phyloP scores from a whole-genome alignment of 1,139 yeast genomes.

The Candida sojae region DNA sequence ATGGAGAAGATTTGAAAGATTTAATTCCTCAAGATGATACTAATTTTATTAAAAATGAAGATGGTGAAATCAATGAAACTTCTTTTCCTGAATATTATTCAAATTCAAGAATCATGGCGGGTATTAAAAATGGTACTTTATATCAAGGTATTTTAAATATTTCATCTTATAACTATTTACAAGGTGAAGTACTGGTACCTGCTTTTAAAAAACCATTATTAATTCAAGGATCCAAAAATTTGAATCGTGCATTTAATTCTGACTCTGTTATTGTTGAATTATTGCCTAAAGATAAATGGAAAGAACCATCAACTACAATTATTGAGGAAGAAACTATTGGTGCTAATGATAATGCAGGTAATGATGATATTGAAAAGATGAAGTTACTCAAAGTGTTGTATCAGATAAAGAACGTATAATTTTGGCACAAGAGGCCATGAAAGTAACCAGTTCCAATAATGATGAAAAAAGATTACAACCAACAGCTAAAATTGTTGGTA shows the following conservation, averaged over 20 bases:
- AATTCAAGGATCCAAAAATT: slow-evolving; percentile 76
- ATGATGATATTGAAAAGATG: slow-evolving; percentile 38
- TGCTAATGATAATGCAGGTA: slow-evolving; percentile 63
- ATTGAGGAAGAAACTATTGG: slow-evolving; percentile 72
- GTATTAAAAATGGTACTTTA: slow-evolving; percentile 81
- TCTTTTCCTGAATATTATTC: slow-evolving; percentile 79
- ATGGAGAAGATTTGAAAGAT: slow-evolving; percentile 78
- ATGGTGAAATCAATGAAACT: slow-evolving; percentile 37
- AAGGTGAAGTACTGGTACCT: slow-evolving; percentile 77
- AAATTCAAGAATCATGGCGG: slow-evolving; percentile 84
- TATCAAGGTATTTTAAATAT: slow-evolving; percentile 83
- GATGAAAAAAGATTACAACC: slow-evolving; percentile 65
- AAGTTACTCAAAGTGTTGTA: slow-evolving; percentile 35
- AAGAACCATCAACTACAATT: slow-evolving; percentile 76
- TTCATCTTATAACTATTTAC: slow-evolving; percentile 84
- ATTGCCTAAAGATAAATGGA: slow-evolving; percentile 86
- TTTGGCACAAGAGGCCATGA: slow-evolving; percentile 78
- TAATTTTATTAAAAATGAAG: slow-evolving; percentile 20
- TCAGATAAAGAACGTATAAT: slow-evolving; percentile 77
- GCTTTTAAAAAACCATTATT: slow-evolving; percentile 82
- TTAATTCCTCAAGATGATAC: slow-evolving; percentile 60
- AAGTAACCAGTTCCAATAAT: slow-evolving; percentile 38
- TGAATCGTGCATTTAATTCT: slow-evolving; percentile 90
- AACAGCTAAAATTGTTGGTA: slow-evolving; percentile 89
- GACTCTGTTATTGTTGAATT: slow-evolving; percentile 91